These are phyloP conservation scores for Dipteronia sinensis DNA, from an alignment of 345 rosid genomes.

Conservation along the genomic window DNA sequence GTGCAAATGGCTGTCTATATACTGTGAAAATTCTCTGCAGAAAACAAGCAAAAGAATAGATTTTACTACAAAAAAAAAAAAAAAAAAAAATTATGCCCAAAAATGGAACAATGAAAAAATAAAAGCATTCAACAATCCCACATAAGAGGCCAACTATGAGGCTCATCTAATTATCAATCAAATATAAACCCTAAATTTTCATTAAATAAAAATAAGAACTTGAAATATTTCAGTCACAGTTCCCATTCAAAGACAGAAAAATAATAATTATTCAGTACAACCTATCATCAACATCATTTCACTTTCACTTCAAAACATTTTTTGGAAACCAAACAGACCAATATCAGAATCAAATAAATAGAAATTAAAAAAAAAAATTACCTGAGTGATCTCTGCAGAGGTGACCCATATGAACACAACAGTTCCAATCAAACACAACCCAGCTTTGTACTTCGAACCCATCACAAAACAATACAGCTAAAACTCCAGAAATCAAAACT, in stretches of 20 bases:
- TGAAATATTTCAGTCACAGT: neutral
- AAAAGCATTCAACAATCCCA: neutral
- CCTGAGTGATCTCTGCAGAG: conserved; percentile 62
- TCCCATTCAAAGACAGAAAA: neutral
- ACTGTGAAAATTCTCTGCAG: conserved; percentile 53
- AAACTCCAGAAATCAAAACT: neutral
- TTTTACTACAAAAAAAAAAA: too few relatives aligned
- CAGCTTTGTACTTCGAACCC: conserved; percentile 62
- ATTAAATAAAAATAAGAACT: neutral
- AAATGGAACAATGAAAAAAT: too few relatives aligned
- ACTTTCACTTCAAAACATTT: neutral
- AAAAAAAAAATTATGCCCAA: too few relatives aligned
- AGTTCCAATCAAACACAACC: conserved; percentile 51
- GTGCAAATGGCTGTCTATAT: conserved; percentile 62
- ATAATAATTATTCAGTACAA: neutral
- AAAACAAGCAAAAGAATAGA: neutral
- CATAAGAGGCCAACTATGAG: neutral
- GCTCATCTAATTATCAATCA: neutral
- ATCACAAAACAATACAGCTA: conserved; percentile 15
- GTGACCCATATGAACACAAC: conserved; percentile 57
- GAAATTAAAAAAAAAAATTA: neutral
- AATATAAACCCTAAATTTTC: neutral
- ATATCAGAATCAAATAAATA: neutral
- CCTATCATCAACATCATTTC: neutral
- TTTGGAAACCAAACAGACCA: conserved; percentile 6